Conservation (phyloP, 2,329 filamentous ascomycete genomes). For the Knoxdaviesia proteae region DNA sequence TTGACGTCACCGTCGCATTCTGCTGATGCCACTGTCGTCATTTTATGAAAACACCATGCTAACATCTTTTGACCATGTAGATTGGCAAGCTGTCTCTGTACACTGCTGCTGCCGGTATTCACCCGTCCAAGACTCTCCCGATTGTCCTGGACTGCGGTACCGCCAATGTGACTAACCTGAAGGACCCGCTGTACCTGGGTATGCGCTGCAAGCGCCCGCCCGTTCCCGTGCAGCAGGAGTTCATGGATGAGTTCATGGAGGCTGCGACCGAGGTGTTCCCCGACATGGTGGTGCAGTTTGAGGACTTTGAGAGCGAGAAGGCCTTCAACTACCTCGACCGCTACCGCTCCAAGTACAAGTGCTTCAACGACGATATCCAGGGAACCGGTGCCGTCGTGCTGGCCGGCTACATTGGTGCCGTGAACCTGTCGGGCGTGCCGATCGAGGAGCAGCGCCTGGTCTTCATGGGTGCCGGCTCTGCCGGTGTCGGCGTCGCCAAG, state of each 20-base stretch:
- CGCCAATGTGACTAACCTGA: constrained; percentile 43
- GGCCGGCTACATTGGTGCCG: constrained; percentile 52
- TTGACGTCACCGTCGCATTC: too few relatives aligned
- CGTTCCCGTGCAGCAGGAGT: constrained; percentile 61
- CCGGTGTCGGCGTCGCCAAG: constrained; percentile 92
- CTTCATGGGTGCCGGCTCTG: constrained; percentile 89
- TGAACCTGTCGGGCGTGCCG: constrained; percentile 70
- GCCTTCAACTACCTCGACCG: constrained; percentile 85
- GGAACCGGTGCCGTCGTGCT: constrained; percentile 91
- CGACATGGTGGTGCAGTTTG: constrained; percentile 66
- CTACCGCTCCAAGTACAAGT: constrained; percentile 74
- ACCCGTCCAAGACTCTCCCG: constrained; percentile 63
- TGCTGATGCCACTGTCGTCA: too few relatives aligned
- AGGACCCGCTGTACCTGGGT: constrained; percentile 68
- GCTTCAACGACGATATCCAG: constrained; percentile 98
- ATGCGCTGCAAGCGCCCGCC: constrained; percentile 66
- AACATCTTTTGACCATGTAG: constrained; percentile 15
- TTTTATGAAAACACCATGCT: constrained; percentile 3
- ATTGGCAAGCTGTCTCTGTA: constrained; percentile 91
- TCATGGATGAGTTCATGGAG: constrained; percentile 94
- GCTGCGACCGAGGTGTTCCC: constrained; percentile 57
- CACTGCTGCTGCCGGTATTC: constrained; percentile 85
- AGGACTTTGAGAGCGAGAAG: constrained; percentile 85
- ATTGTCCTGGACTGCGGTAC: constrained; percentile 49
- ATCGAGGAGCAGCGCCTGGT: constrained; percentile 82